Percentiles rank a stretch among this genome's conserved stretches.
phyloP scores from a whole-genome alignment of 495 filamentous ascomycete species.

The Hypoxylon lienhwacheense region DNA sequence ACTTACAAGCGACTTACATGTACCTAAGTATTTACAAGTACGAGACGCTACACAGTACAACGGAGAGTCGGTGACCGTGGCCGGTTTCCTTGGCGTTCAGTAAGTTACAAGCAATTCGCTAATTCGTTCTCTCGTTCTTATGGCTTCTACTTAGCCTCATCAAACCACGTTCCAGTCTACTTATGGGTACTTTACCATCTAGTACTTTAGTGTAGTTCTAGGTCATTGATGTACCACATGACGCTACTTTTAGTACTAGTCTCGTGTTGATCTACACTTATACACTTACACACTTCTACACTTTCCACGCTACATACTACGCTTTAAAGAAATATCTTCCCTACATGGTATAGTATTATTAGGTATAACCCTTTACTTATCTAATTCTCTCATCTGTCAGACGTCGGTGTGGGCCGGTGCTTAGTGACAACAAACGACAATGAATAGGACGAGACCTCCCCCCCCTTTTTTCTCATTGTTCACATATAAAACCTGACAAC shows the following conservation, averaged over 20 bases:
- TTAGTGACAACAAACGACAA: conserved; percentile 6
- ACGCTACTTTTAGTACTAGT: not conserved
- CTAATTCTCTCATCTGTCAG: conserved; percentile 18
- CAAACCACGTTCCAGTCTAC: conserved; percentile 33
- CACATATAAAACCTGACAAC: conserved; percentile 31
- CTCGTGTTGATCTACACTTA: conserved; percentile 20
- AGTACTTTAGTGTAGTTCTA: too few species aligned
- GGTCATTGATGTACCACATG: conserved; percentile 1
- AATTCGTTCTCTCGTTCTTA: too few species aligned
- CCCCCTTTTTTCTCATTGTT: conserved; percentile 25
- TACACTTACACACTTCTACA: too few species aligned
- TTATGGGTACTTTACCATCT: too few species aligned
- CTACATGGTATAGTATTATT: too few species aligned
- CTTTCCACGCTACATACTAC: too few species aligned
- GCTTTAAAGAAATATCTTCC: conserved; percentile 23
- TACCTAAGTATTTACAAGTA: too few species aligned
- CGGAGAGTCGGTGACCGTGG: conserved; percentile 30
- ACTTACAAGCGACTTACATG: too few species aligned
- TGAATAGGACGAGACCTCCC: conserved; percentile 11
- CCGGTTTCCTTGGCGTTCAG: conserved; percentile 14
- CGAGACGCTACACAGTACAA: not conserved
- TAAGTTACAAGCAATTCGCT: conserved; percentile 9
- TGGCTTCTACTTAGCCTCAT: conserved; percentile 32
- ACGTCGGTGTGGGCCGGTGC: conserved; percentile 20
- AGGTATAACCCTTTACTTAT: conserved; percentile 11